Evolutionary conservation across 306 rosid genomes (phyloP).

Genomic region (Prosopis cineraria): DNA sequence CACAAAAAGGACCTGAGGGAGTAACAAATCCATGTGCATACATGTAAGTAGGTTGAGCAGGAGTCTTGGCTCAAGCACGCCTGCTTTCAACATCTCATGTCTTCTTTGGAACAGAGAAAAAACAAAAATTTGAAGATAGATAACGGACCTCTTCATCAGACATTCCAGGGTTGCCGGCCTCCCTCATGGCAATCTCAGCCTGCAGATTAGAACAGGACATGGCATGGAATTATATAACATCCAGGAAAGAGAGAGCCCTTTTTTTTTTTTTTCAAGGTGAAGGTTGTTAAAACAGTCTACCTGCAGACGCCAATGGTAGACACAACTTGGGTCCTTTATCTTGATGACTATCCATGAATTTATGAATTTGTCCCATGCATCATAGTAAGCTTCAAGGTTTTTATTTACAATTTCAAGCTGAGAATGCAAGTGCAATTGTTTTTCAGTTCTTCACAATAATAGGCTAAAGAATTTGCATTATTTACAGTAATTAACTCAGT

Average conservation of each 20-base stretch:
- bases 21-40: background rate
- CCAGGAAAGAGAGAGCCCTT: conserved; percentile 17
- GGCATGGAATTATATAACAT: conserved; percentile 14
- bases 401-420: conserved; percentile 81
- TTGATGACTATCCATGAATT: conserved; percentile 86
- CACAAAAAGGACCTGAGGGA: background rate
- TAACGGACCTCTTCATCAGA: conserved; percentile 76
- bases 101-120: background rate
- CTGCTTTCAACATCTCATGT: background rate
- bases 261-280: conserved; percentile 3
- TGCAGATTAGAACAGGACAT: conserved; percentile 41
- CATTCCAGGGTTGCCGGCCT: conserved; percentile 95
- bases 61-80: background rate
- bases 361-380: conserved; percentile 89
- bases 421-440: conserved; percentile 26
- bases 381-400: conserved; percentile 77
- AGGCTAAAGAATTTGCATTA: conserved; percentile 1
- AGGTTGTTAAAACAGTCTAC: conserved; percentile 40
- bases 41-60: background rate
- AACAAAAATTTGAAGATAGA: background rate
- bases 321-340: conserved; percentile 83
- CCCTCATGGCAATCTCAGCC: conserved; percentile 99
- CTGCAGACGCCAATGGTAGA: conserved; percentile 90
- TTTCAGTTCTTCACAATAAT: conserved; percentile 22
- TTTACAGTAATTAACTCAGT: background rate